Conservation (phyloP, 2,329 filamentous ascomycete species). For the Penicillium corylophilum region DNA sequence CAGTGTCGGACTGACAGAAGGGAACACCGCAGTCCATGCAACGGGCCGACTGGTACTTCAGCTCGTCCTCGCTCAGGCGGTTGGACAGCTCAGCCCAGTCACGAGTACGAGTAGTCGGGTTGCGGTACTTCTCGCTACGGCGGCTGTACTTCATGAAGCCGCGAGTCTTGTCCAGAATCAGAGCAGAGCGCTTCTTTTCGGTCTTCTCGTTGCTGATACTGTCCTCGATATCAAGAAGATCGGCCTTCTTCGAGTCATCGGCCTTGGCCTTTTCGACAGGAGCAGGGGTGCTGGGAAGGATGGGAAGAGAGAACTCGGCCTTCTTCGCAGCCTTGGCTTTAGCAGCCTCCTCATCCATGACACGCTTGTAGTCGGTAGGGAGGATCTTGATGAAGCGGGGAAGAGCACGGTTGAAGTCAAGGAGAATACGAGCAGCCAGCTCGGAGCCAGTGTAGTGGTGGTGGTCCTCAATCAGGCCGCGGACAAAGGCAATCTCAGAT, state of each 20-base stretch:
- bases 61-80: slow-evolving; percentile 86
- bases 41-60: slow-evolving; percentile 93
- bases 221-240: slow-evolving; percentile 85
- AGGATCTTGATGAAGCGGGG: slow-evolving; percentile 91
- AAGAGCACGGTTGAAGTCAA: slow-evolving; percentile 93
- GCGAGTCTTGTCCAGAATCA: slow-evolving; percentile 95
- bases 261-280: slow-evolving; percentile 59
- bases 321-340: slow-evolving; percentile 85
- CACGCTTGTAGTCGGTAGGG: slow-evolving; percentile 93
- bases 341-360: slow-evolving; percentile 78
- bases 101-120: slow-evolving; percentile 76
- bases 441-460: slow-evolving; percentile 98
- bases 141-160: slow-evolving; percentile 98
- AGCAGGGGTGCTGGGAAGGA: slow-evolving; percentile 60
- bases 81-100: slow-evolving; percentile 91
- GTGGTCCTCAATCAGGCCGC: slow-evolving; percentile 91
- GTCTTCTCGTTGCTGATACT: slow-evolving; percentile 78
- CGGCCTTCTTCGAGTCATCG: slow-evolving; percentile 63
- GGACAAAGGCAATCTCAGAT: slow-evolving; percentile 82
- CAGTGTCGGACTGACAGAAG: slow-evolving; percentile 95
- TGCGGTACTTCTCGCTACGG: slow-evolving; percentile 88
- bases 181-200: slow-evolving; percentile 84
- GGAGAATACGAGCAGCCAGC: slow-evolving; percentile 83
- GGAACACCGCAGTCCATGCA: slow-evolving; percentile 99
- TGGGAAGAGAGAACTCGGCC: slow-evolving; percentile 75